Percentiles rank a stretch among this genome's conserved stretches.
Conservation (phyloP, 148 eudicot genomes). For the Fagopyrum esculentum region DNA sequence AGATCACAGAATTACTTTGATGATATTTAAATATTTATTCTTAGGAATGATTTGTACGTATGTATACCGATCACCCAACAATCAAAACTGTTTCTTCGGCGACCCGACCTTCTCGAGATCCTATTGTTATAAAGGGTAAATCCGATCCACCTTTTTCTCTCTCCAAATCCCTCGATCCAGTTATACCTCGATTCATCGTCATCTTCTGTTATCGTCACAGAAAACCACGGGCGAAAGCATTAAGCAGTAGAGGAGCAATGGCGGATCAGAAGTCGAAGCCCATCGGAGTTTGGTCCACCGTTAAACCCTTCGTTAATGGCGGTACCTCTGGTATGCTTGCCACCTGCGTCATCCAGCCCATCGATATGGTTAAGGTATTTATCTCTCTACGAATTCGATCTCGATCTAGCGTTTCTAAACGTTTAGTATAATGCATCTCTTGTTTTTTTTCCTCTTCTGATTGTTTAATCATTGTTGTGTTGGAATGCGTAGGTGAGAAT, state of each 20-base stretch:
- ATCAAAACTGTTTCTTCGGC: neutral
- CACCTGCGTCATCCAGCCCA: conserved; percentile 15
- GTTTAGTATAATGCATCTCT: neutral
- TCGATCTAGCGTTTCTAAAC: neutral
- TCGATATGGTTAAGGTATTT: conserved; percentile 15
- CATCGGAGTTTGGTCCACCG: conserved; percentile 15
- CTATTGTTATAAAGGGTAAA: neutral
- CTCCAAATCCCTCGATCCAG: neutral
- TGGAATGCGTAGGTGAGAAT: conserved; percentile 66
- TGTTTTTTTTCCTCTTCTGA: neutral
- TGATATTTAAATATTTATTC: no score
- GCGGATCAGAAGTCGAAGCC: conserved; percentile 10
- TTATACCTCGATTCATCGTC: neutral
- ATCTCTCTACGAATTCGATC: neutral
- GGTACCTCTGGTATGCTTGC: conserved; percentile 21
- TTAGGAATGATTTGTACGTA: no score
- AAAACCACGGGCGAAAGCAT: neutral
- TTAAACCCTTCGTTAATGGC: conserved; percentile 21
- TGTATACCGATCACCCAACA: no score
- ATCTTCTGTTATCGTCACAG: neutral
- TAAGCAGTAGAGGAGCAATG: conserved; percentile 2
- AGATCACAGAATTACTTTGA: no score
- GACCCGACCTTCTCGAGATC: neutral
- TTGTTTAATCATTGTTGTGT: conserved; percentile 2
- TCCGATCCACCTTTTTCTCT: neutral